phyloP scores from a whole-genome alignment of 306 rosid genomes.

The Echinosophora koreensis region DNA sequence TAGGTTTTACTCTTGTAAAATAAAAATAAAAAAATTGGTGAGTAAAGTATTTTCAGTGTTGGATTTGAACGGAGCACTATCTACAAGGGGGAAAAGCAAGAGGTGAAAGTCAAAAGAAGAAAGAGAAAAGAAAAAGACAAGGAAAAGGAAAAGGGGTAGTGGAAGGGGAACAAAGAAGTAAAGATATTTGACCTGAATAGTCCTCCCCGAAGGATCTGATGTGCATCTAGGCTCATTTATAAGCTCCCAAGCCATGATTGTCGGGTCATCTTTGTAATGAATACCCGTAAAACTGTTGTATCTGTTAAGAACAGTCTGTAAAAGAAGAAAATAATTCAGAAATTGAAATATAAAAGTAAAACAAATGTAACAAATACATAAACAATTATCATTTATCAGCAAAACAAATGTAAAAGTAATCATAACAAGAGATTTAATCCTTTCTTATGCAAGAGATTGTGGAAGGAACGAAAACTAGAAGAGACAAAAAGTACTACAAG shows the following conservation, averaged over 20 bases:
- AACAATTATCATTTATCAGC: not conserved
- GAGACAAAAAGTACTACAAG: slow-evolving; percentile 2
- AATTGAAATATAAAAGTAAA: not conserved
- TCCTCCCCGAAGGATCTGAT: slow-evolving; percentile 92
- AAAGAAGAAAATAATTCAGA: slow-evolving; percentile 48
- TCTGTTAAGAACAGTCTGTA: slow-evolving; percentile 77
- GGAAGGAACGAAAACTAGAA: slow-evolving; percentile 6
- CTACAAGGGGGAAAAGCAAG: not conserved
- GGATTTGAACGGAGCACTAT: slow-evolving; percentile 20
- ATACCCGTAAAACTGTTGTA: slow-evolving; percentile 72
- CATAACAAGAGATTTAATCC: slow-evolving; percentile 6
- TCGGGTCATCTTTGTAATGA: slow-evolving; percentile 85
- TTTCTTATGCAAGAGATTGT: not conserved
- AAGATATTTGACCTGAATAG: slow-evolving; percentile 74
- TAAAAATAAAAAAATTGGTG: too few relatives aligned
- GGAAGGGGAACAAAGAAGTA: not conserved
- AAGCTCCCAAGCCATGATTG: slow-evolving; percentile 99
- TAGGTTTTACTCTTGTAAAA: too few relatives aligned
- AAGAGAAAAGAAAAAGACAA: too few relatives aligned
- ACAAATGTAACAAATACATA: not conserved
- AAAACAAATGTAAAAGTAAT: slow-evolving; percentile 2
- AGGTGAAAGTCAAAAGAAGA: slow-evolving; percentile 37
- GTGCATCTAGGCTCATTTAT: slow-evolving; percentile 93
- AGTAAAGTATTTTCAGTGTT: slow-evolving; percentile 19
- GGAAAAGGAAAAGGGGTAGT: not conserved